Conservation (phyloP, 495 filamentous ascomycete genomes). For the Aspergillus incahuasiensis region DNA sequence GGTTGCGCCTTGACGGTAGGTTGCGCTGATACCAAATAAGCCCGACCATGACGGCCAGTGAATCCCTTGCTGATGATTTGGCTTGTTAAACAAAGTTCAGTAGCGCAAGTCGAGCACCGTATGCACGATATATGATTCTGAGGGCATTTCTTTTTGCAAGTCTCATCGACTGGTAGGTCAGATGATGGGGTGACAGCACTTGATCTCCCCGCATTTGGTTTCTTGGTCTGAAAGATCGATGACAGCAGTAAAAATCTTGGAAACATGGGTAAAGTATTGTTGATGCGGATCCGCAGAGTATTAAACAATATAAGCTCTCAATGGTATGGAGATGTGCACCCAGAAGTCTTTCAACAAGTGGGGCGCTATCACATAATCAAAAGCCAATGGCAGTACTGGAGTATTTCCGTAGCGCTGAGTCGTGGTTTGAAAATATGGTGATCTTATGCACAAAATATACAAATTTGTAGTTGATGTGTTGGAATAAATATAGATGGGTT, state of each 20-base stretch:
- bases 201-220: slow-evolving; percentile 25
- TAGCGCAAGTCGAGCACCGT: slow-evolving; percentile 66
- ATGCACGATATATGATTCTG: slow-evolving; percentile 54
- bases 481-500: too few relatives aligned
- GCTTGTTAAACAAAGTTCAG: slow-evolving; percentile 67
- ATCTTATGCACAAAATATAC: too few relatives aligned
- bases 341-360: too few relatives aligned
- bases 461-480: too few relatives aligned
- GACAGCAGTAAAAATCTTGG: slow-evolving; percentile 52
- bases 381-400: too few relatives aligned
- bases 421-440: too few relatives aligned
- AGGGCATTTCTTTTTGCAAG: slow-evolving; percentile 38
- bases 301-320: too few relatives aligned
- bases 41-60: slow-evolving; percentile 87
- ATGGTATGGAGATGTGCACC: too few relatives aligned
- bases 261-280: slow-evolving; percentile 21
- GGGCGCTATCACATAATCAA: too few relatives aligned
- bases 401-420: too few relatives aligned
- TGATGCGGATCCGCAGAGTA: too few relatives aligned
- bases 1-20: slow-evolving; percentile 28
- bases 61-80: slow-evolving; percentile 92
- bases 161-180: slow-evolving; percentile 1
- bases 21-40: slow-evolving; percentile 69
- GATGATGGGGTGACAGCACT: slow-evolving; percentile 14
- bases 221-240: slow-evolving; percentile 39